phyloP scores from a whole-genome alignment of 495 filamentous ascomycete species.

The Daldinia grandis region DNA sequence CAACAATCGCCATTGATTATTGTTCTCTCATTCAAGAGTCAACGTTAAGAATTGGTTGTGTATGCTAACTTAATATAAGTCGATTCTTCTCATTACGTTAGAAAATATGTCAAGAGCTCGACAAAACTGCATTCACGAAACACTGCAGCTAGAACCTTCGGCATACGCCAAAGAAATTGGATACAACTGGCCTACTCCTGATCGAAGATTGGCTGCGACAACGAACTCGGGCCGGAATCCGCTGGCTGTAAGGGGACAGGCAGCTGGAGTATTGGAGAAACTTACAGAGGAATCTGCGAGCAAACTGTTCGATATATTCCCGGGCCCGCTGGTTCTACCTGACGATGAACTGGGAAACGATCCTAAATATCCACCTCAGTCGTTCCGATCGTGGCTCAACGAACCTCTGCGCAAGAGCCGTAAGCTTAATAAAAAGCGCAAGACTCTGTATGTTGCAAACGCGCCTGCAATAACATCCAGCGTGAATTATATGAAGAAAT shows the following conservation, averaged over 20 bases:
- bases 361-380: conserved; percentile 64
- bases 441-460: conserved; percentile 63
- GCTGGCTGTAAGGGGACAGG: conserved; percentile 5
- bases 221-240: conserved; percentile 42
- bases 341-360: conserved; percentile 66
- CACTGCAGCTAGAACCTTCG: conserved; percentile 47
- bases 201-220: conserved; percentile 45
- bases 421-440: conserved; percentile 54
- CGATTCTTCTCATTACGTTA: background rate
- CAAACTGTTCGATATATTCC: conserved; percentile 54
- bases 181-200: conserved; percentile 36
- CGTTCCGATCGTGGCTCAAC: conserved; percentile 62
- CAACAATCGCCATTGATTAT: background rate
- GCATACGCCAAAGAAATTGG: conserved; percentile 42
- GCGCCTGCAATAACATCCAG: conserved; percentile 50
- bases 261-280: conserved; percentile 5
- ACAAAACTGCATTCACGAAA: conserved; percentile 37
- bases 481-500: conserved; percentile 50
- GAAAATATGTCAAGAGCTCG: background rate
- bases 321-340: conserved; percentile 68
- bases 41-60: background rate
- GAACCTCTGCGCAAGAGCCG: conserved; percentile 58
- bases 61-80: background rate
- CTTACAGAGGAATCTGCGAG: conserved; percentile 16
- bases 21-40: background rate